Conservation (phyloP, 2,329 filamentous ascomycete genomes). For the Fusarium humuli region DNA sequence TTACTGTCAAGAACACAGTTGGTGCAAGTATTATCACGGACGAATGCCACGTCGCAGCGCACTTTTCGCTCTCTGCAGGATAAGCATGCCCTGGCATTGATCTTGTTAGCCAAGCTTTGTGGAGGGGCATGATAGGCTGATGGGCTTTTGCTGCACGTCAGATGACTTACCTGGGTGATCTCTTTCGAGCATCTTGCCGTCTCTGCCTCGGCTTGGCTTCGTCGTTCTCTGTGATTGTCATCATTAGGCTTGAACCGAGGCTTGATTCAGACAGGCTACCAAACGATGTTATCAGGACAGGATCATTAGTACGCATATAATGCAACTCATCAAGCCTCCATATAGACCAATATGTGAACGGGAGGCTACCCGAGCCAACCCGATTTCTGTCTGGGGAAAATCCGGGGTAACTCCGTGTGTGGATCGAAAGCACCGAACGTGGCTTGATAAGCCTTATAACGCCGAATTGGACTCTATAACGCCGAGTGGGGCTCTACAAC, state of each 20-base stretch:
- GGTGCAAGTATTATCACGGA: neutral
- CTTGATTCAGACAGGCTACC: neutral
- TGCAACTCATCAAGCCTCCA: neutral
- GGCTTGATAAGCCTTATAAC: neutral
- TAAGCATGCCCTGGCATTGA: neutral
- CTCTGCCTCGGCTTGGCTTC: neutral
- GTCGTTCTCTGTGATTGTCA: neutral
- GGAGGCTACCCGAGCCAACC: no score
- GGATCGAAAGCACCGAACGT: neutral
- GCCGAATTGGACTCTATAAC: neutral
- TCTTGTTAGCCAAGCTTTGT: neutral
- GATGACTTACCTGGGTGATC: neutral
- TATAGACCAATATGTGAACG: neutral
- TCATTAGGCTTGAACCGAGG: neutral
- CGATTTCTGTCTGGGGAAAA: neutral
- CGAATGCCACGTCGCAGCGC: slow-evolving; percentile 1
- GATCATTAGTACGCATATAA: neutral
- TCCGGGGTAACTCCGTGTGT: neutral
- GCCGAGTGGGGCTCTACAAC: neutral
- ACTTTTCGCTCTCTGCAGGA: slow-evolving; percentile 2
- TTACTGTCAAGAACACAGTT: slow-evolving; percentile 1
- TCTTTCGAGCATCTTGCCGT: neutral
- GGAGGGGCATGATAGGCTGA: neutral
- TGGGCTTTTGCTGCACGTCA: no score
- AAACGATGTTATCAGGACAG: neutral